Evolutionary conservation across 495 filamentous ascomycete genomes (phyloP), one percentile per base, ranked within the genome.

Genomic region (Corynascus novoguineensis): DNA sequence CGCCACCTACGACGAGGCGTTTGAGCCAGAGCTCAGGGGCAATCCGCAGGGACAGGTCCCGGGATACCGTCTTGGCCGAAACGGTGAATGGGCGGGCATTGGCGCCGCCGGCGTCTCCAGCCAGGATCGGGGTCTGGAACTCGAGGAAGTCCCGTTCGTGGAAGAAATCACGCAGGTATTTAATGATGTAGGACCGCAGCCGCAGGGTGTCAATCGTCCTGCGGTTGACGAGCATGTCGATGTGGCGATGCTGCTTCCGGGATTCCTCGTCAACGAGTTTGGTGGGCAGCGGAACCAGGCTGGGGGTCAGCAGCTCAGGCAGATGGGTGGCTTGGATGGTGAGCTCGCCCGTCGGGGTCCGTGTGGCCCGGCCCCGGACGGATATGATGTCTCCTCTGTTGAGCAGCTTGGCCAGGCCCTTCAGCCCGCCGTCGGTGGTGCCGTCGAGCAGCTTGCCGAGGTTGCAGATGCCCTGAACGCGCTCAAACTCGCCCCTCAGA

Each of bases 1-100:
- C 76, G 45, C 93, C 93, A 67, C 93, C 93, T 17, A 97, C 91
- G 24, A 97, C 86, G 46, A 99, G 80, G 79, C 90, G 86, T 83
- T 99, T 99, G 59, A 99, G 83, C 73, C 92, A 95, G 28, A 99
- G 75, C 68, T 99, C 93, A 1, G 93, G 95, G 8, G 93, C 93
- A 46, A 99, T 83, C 67, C 93, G 68, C 56, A 97, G 72, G 11
- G 87, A 79, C 19, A 98, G 72, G 57, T 81, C 70, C 38, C 80
- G 84, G 21, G 83, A 82, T 0, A 82, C 75, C 49, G 92, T 85
- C 53, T 89, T 88, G 3, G 81, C 86, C 3, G 89, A 82, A 25
- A 74, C 68, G 0, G 90, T 96, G 67, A 98, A 98, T 5, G 93
- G 89, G 32, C 88, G 84, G 31, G 93, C 93, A 44, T 83, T 77